Percentiles rank a stretch among this genome's conserved stretches.
Evolutionary conservation across 495 filamentous ascomycete genomes (phyloP).

Genomic region (Neurospora sp.): DNA sequence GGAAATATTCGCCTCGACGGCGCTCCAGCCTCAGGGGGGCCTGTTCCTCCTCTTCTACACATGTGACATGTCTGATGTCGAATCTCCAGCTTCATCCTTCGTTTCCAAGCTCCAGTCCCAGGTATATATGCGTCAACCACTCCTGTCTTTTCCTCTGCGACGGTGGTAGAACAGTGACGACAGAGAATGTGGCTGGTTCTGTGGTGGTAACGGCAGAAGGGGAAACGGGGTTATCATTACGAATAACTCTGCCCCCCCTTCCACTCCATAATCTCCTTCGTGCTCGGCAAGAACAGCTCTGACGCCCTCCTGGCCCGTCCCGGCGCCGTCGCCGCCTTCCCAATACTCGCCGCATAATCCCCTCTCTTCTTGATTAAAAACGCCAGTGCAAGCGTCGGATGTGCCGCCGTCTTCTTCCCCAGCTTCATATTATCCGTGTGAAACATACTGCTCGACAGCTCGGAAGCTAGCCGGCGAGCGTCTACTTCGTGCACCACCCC

Average conservation of each 20-base stretch:
- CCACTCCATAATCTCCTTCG: constrained; percentile 26
- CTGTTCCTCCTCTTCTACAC: background rate
- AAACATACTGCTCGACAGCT: constrained; percentile 18
- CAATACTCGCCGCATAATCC: constrained; percentile 12
- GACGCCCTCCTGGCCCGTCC: constrained; percentile 3
- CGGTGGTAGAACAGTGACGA: background rate
- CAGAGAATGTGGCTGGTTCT: too few species aligned
- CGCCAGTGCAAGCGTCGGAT: constrained; percentile 21
- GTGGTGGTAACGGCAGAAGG: too few species aligned
- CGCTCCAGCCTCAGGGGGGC: background rate
- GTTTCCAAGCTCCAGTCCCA: background rate
- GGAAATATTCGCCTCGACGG: background rate
- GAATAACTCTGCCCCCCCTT: constrained; percentile 7
- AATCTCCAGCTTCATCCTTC: background rate
- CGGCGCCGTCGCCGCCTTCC: background rate
- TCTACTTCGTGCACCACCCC: constrained; percentile 11
- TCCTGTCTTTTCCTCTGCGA: too few species aligned
- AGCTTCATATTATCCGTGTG: constrained; percentile 10
- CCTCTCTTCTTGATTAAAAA: constrained; percentile 22
- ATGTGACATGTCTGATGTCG: background rate
- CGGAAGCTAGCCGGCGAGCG: constrained; percentile 14
- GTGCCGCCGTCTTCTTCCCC: constrained; percentile 7
- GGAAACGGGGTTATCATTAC: background rate
- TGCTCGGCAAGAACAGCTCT: constrained; percentile 18
- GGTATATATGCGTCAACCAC: background rate